Base-by-base conservation (phyloP, 352 stramenopile species). In the Phytopythium delawarense region DNA sequence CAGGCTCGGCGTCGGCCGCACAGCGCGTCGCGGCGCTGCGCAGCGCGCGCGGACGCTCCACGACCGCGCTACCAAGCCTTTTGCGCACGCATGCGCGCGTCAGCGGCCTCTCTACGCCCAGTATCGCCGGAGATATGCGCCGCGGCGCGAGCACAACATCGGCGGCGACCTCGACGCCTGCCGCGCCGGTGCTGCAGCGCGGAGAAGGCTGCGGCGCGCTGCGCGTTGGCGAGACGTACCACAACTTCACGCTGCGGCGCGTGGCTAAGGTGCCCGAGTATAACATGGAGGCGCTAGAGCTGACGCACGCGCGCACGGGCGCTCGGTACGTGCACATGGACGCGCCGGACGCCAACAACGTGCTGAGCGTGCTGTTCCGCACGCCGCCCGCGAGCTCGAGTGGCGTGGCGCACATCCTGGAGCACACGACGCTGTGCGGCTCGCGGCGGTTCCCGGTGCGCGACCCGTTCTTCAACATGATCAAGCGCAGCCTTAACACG, bases 391-490 rank as follows among this genome's bases (percentile, higher is more conserved):
- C 86, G 25, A 94, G 98, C 73, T 98, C 91, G 25, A 99, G 96
- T 20, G 97, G 97, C 59, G 89, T 99, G n/a, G 90, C 97, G 30
- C 97, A 99, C 70, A 99, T 99, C 65, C 74, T 99, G 8, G 97
- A 99, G 69, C 96, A 99, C 69, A 97, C 87, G 15, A 86, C 96
- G 42, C 78, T 98, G 20, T 98, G 95, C 63, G 96, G 97, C 45
- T 98, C 89, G 71, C 81, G 96, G 51, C 98, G 98, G 63, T 99
- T 98, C 74, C 97, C 94, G 11, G 96, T 98, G 49, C 98, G 98
- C 65, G 97, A 99, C 70, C 97, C 98, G 48, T 99, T 99, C 74
- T 98, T 99, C 52, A 98, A 99, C 75, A 96, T 99, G 71, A 89
- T 99, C 49, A 98, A 99, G 79, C 96, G 97, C 65, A 97, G 81